Evolutionary conservation across 2,329 filamentous ascomycete genomes (phyloP).

Genomic region (Colletotrichum caudatum): DNA sequence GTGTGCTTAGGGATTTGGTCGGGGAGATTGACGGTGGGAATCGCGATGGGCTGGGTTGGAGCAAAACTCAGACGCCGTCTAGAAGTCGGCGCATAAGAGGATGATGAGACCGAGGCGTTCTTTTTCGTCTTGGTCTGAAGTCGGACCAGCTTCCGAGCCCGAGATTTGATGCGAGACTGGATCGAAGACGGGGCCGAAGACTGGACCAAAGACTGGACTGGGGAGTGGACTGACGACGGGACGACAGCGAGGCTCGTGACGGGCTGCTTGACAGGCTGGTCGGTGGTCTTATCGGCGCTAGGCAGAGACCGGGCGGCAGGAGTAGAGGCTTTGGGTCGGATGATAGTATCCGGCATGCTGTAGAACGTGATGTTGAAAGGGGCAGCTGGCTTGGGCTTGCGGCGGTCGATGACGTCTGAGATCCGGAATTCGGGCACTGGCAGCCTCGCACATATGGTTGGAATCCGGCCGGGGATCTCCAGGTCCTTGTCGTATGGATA

Average conservation of each 20-base stretch:
- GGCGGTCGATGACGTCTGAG: neutral
- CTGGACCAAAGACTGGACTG: neutral
- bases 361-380: neutral
- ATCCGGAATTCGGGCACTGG: neutral
- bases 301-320: too few species aligned
- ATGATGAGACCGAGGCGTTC: neutral
- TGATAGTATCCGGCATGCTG: neutral
- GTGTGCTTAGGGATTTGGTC: neutral
- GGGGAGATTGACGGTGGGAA: neutral
- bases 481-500: neutral
- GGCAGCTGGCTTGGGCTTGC: neutral
- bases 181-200: neutral
- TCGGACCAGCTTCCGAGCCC: neutral
- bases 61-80: neutral
- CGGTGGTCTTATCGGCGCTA: neutral
- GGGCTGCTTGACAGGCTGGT: neutral
- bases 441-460: neutral
- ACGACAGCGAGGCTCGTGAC: neutral
- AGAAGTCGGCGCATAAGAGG: neutral
- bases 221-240: neutral
- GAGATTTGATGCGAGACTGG: neutral
- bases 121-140: too few species aligned
- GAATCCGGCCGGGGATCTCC: neutral
- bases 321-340: neutral
- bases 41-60: neutral